These are phyloP conservation scores for Oligophagozyma castellii DNA, from an alignment of 1,139 yeast genomes.

Conservation along the genomic window DNA sequence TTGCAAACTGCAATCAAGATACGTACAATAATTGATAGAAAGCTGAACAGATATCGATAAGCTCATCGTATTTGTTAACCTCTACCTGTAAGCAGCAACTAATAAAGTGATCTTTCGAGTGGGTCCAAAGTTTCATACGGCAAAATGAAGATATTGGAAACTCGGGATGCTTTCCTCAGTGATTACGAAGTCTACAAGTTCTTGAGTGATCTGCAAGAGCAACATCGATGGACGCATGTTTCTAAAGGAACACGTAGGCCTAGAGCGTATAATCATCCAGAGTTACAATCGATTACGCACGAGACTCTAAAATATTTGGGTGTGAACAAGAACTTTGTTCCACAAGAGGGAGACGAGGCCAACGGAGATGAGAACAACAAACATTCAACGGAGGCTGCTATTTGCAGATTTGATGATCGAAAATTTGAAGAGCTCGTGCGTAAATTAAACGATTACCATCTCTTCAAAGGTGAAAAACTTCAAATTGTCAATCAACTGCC, in stretches of 20 bases:
- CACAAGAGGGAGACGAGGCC: slow-evolving; percentile 10
- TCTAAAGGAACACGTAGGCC: slow-evolving; percentile 19
- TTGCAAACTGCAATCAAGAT: too few relatives aligned
- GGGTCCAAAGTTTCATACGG: background rate
- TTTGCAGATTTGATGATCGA: slow-evolving; percentile 22
- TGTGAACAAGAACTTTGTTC: slow-evolving; percentile 18
- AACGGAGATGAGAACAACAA: slow-evolving; percentile 5
- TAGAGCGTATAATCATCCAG: slow-evolving; percentile 27
- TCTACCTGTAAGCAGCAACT: background rate
- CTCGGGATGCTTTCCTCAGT: slow-evolving; percentile 23
- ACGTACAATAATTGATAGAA: too few relatives aligned
- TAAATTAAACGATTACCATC: slow-evolving; percentile 37
- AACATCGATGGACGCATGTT: slow-evolving; percentile 27
- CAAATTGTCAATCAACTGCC: slow-evolving; percentile 79
- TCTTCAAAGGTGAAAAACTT: slow-evolving; percentile 73
- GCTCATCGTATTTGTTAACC: too few relatives aligned
- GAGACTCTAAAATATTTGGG: slow-evolving; percentile 34
- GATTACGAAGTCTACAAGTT: slow-evolving; percentile 26
- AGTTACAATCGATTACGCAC: slow-evolving; percentile 54
- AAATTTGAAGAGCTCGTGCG: slow-evolving; percentile 40
- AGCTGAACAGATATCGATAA: too few relatives aligned
- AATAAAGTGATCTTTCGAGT: background rate
- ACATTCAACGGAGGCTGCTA: slow-evolving; percentile 4
- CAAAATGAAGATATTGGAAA: slow-evolving; percentile 21
- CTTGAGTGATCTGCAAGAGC: slow-evolving; percentile 23